Percentiles rank a stretch among this genome's conserved stretches.
Evolutionary conservation across 1,284 basidiomycete genomes (phyloP).

Genomic region (Cryptococcus jaspeensis): DNA sequence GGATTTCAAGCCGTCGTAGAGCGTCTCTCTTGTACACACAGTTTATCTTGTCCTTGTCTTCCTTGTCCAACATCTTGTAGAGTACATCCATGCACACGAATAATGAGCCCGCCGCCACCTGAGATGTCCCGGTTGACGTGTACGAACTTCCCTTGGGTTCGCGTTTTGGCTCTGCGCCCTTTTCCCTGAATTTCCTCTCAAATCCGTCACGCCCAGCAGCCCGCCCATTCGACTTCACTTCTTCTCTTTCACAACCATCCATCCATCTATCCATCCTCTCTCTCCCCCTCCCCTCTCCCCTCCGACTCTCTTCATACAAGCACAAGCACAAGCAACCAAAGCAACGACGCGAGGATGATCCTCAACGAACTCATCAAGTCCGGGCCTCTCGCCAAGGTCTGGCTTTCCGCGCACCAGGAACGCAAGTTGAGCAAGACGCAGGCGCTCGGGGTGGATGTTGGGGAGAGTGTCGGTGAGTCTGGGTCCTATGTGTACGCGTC

Average conservation of each 20-base stretch:
- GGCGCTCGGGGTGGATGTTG: constrained; percentile 90
- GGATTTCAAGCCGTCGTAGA: constrained; percentile 31
- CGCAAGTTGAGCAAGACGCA: constrained; percentile 95
- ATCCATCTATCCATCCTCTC: constrained; percentile 1
- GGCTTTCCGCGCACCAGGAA: constrained; percentile 98
- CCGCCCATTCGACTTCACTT: neutral
- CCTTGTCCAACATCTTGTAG: constrained; percentile 9
- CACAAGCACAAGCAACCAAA: no score
- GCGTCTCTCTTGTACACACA: neutral
- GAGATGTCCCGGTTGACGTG: constrained; percentile 2
- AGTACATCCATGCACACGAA: neutral
- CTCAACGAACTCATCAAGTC: constrained; percentile 91
- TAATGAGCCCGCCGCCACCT: neutral
- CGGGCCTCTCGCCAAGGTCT: constrained; percentile 92
- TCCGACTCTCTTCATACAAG: no score
- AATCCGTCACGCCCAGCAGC: neutral
- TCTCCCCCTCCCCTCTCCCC: neutral
- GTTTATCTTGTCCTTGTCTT: no score
- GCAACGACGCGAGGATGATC: constrained; percentile 63
- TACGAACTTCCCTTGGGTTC: neutral
- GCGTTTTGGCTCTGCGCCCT: neutral
- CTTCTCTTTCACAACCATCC: neutral
- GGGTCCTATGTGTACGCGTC: neutral
- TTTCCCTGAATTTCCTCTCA: neutral
- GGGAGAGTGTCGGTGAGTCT: constrained; percentile 79